phyloP scores from a whole-genome alignment of 23 red algal species.

The Chondrus crispus region DNA sequence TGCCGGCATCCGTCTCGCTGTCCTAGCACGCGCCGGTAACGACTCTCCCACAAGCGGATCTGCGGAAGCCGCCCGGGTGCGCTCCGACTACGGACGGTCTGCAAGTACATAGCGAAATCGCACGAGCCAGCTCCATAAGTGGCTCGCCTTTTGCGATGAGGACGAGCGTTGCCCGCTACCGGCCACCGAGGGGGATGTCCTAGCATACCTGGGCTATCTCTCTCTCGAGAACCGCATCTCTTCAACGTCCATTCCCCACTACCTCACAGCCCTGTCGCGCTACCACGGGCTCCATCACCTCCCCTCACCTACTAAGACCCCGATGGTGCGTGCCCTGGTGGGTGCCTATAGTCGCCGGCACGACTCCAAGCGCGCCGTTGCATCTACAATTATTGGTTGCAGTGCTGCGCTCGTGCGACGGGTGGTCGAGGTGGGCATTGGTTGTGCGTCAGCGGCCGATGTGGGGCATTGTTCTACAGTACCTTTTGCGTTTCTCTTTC shows the following conservation, averaged over 20 bases:
- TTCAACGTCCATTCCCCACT: not conserved
- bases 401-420: not conserved
- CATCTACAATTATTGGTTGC: not conserved
- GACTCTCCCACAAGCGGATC: not conserved
- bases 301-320: not conserved
- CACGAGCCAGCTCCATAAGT: not conserved
- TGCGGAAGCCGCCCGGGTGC: not conserved
- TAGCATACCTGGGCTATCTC: slow-evolving; percentile 5
- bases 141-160: not conserved
- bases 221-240: not conserved
- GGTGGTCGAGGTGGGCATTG: not conserved
- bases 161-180: not conserved
- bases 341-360: not conserved
- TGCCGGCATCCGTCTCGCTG: not conserved
- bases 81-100: not conserved
- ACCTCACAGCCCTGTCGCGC: not conserved
- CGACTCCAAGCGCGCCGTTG: not conserved
- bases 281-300: not conserved
- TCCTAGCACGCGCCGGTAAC: not conserved
- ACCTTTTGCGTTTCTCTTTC: not conserved
- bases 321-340: not conserved
- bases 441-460: not conserved
- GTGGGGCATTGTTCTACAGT: not conserved
- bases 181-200: not conserved
- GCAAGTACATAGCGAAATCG: not conserved